Base-by-base conservation (phyloP, 495 filamentous ascomycete species). In the Aspergillus wentii region DNA sequence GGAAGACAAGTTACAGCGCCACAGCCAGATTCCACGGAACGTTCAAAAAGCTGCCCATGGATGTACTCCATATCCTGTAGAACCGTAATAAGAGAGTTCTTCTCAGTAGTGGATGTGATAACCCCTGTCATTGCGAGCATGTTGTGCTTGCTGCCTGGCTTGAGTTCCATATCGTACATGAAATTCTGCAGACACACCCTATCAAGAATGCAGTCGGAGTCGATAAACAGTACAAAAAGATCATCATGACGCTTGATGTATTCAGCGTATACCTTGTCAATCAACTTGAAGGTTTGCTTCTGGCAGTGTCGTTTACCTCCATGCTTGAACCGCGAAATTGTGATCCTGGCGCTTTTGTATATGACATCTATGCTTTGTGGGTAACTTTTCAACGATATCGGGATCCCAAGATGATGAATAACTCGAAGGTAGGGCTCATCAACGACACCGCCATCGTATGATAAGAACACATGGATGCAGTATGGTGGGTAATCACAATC, bases 101-200 rank as follows among this genome's bases (percentile, higher is more conserved):
- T 94, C 46, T 81, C 76, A 0, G 92, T 95, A 0, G 92, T 98
- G 1, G 88, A 86, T 2, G 92, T 98, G 49, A 98, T 97, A 45
- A 98, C 86, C 8, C 92, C 92, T 3, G 92, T 97, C 92, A 97
- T 97, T 23, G 92, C 92, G 44, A 97, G 67, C 91, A 96, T 95
- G 58, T 89, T 89, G 45, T 83, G 78, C 53, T 86, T 81, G 66
- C 88, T 94, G 17, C 90, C 89, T 3, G 92, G 91, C 62, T 92
- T 95, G 17, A 98, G 71, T 59, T 98, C 91, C 92, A 98, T 98
- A 54, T 96, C 92, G 57, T 94, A 97, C 66, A 98, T 87, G 58
- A 98, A 96, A 49, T 98, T 98, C 59, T 96, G 91, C 44, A 98
- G 76, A 59, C 92, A 97, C 17, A 90, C 76, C 38, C 79, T 78